Evolutionary conservation across 306 rosid species (phyloP), one percentile per base, ranked within the genome.

Genomic region (Cicer yamashitae): DNA sequence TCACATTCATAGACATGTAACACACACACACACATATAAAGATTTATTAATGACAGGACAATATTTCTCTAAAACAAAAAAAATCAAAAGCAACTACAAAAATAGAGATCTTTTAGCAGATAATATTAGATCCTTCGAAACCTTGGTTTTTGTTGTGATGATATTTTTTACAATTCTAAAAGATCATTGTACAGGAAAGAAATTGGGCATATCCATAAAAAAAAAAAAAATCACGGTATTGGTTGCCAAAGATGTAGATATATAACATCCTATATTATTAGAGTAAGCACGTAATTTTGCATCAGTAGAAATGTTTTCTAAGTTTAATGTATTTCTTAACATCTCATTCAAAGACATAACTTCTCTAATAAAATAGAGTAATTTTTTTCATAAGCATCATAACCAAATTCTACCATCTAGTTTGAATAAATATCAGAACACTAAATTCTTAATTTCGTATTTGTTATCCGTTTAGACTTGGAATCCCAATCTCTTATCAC

Each of bases 211-310:
- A 30, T 30, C 34, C 34, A 30, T 30, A 17, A 17, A 17, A 17
- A 17, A 30, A 30, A 30, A 3, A 3, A 3, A 2, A 2, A 3
- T 30, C 34, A 30, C 34, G 22, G 8, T 56, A 56, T 18, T 34
- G 17, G 65, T 59, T 59, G 43, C 43, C 65, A 59, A 59, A 30
- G 18, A 30, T 59, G 39, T 57, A 57, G 14, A 57, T 57, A 5
- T 30, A 30, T 51, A 51, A 51, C 57, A 51, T 9, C 14, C 22
- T 30, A 30, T 3, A 30, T 8, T 51, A 6, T 0, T n/a, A 50
- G 20, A n/a, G 56, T 50, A 18, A 50, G 14, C 56, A 50, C 56
- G 6, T 50, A 50, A 50, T 51, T 51, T 51, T 20, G 8, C 18
- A 51, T 14, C 8, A 7, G 18, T 14, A 3, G 34, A 30, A 30